phyloP scores from a whole-genome alignment of 306 rosid genomes.

The Echinosophora koreensis region DNA sequence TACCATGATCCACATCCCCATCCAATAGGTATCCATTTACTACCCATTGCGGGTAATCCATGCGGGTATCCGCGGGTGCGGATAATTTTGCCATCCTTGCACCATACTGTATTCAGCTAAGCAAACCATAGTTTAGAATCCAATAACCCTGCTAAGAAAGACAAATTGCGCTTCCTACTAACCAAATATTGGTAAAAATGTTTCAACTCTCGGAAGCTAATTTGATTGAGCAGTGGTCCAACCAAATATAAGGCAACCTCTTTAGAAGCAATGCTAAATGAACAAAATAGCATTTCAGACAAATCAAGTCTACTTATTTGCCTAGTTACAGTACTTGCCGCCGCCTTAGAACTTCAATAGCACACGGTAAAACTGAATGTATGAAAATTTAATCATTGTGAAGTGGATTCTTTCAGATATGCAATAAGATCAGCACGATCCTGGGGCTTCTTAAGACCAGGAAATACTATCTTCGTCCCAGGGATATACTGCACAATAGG shows the following conservation, averaged over 20 bases:
- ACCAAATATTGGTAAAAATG: conserved; percentile 29
- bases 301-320: conserved; percentile 62
- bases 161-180: neutral
- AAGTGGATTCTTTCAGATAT: conserved; percentile 81
- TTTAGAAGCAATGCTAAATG: conserved; percentile 49
- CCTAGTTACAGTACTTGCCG: conserved; percentile 49
- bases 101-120: neutral
- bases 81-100: no score
- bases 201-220: conserved; percentile 42
- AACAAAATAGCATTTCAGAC: conserved; percentile 63
- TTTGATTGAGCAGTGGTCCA: conserved; percentile 31
- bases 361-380: conserved; percentile 30
- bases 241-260: conserved; percentile 53
- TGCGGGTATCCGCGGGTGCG: no score
- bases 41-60: no score
- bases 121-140: conserved; percentile 4
- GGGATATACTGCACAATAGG: conserved; percentile 78
- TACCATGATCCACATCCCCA: no score
- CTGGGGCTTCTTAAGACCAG: conserved; percentile 97
- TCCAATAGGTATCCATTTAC: no score
- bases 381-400: conserved; percentile 46
- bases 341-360: conserved; percentile 50
- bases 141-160: neutral
- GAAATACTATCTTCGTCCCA: conserved; percentile 97
- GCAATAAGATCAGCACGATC: conserved; percentile 92